Evolutionary conservation across 2,329 filamentous ascomycete genomes (phyloP), one percentile per base, ranked within the genome.

Genomic region (Coccinonectria pachysandricola): DNA sequence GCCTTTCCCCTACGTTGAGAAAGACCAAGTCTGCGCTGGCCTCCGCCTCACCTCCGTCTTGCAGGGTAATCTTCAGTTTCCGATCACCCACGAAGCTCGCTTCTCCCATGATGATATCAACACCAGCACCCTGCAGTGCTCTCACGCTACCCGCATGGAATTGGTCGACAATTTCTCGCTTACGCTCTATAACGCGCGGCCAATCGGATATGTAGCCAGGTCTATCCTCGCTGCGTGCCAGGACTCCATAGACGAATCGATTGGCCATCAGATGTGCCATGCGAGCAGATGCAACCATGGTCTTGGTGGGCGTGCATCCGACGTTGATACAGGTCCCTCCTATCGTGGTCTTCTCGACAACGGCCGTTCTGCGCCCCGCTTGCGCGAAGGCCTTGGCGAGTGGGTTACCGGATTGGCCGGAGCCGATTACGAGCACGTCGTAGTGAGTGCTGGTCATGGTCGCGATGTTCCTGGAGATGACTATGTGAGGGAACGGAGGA

Each of bases 271-370:
- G 33, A 38, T 70, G 60, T 3, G 65, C 66, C 3, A 60, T 56
- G 4, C 64, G 51, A 1, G 64, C 68, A 12, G 61, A 66, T 3
- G 67, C 59, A 24, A 72, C 62, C 57, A 72, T 62, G 7, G 68
- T 71, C 43, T 71, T 72, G 12, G 68, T 71, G 0, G 67, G 67
- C 8, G 67, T 71, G 38, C 68, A 71, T 4, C 67, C 67, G 34
- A 65, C 64, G 30, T 71, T 70, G 28, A 71, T 49, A 35, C 66
- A 71, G 30, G 60, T 65, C 8, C 66, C 68, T n/a, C 63, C 66
- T 3, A 71, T 50, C 27, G 65, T 55, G 0, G 51, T 33, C n/a
- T 56, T 48, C 38, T 71, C 67, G 26, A 70, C 49, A 14, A 71
- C 46, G 5, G 57, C 57, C 1, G 61, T 62, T 26, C 56, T 59